These are phyloP conservation scores for Trichosanthes cucumerina DNA, from an alignment of 306 rosid genomes.

Conservation along the genomic window DNA sequence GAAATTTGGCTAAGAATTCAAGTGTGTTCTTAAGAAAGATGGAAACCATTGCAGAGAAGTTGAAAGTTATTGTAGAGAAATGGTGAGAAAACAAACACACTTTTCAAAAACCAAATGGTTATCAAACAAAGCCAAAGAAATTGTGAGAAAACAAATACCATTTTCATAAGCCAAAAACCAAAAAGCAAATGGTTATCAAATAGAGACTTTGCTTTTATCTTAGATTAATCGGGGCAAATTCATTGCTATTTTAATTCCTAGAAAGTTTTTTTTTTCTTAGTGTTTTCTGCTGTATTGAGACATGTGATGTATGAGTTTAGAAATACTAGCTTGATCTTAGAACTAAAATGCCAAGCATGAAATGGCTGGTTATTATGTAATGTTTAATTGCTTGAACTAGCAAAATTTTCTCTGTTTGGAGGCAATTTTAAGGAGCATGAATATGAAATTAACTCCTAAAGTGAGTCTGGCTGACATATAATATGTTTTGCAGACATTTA, in stretches of 20 bases:
- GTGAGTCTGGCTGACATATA: conserved; percentile 8
- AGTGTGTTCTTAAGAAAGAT: too few relatives aligned
- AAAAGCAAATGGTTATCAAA: too few relatives aligned
- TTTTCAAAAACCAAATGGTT: too few relatives aligned
- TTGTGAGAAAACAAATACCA: too few relatives aligned
- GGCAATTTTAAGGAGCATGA: neutral
- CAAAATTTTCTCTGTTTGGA: neutral
- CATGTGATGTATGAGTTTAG: neutral
- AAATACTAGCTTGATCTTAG: neutral
- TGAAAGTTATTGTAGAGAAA: too few relatives aligned
- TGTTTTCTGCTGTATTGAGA: neutral
- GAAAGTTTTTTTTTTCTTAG: neutral
- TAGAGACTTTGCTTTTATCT: neutral
- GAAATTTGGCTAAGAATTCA: too few relatives aligned
- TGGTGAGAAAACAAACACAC: too few relatives aligned
- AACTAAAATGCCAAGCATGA: neutral
- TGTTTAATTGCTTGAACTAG: neutral
- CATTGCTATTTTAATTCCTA: neutral
- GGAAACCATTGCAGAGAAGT: too few relatives aligned
- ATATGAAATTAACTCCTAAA: neutral
- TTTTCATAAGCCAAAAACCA: neutral
- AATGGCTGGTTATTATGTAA: neutral
- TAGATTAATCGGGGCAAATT: neutral
- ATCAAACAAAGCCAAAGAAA: too few relatives aligned
- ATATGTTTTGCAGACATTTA: conserved; percentile 49